These are phyloP conservation scores for Coniosporium apollinis DNA, from an alignment of 495 filamentous ascomycete genomes.

Conservation along the genomic window DNA sequence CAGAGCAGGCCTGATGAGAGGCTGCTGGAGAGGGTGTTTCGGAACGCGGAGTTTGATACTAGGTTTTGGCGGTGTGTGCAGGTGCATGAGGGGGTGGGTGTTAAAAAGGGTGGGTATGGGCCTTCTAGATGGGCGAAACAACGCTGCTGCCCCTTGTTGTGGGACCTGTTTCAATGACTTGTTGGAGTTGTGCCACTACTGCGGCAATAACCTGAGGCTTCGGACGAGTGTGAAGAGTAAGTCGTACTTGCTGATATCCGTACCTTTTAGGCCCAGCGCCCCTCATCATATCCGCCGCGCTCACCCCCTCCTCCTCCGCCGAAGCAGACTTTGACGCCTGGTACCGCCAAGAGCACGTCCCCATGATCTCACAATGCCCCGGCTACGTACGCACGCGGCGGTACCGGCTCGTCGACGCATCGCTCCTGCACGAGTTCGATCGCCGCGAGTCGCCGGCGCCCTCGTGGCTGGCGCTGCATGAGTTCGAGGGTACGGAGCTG, in stretches of 20 bases:
- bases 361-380: neutral
- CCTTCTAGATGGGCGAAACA: too few relatives aligned
- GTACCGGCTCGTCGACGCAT: conserved; percentile 6
- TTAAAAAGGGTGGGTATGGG: too few relatives aligned
- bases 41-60: conserved; percentile 13
- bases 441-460: conserved; percentile 2
- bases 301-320: too few relatives aligned
- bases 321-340: conserved; percentile 7
- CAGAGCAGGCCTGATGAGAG: conserved; percentile 10
- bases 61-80: conserved; percentile 11
- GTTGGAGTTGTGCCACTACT: too few relatives aligned
- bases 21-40: conserved; percentile 12
- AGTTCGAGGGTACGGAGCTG: conserved; percentile 8
- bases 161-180: too few relatives aligned
- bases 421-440: conserved; percentile 8
- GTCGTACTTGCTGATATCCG: too few relatives aligned
- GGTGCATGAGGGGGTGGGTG: conserved; percentile 4
- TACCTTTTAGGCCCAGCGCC: too few relatives aligned
- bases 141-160: too few relatives aligned
- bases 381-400: conserved; percentile 5
- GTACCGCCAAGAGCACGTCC: conserved; percentile 8
- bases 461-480: conserved; percentile 8
- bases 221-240: too few relatives aligned
- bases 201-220: too few relatives aligned
- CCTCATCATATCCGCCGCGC: too few relatives aligned